phyloP scores from a whole-genome alignment of 2,329 filamentous ascomycete genomes.

The Xylogone sp. region DNA sequence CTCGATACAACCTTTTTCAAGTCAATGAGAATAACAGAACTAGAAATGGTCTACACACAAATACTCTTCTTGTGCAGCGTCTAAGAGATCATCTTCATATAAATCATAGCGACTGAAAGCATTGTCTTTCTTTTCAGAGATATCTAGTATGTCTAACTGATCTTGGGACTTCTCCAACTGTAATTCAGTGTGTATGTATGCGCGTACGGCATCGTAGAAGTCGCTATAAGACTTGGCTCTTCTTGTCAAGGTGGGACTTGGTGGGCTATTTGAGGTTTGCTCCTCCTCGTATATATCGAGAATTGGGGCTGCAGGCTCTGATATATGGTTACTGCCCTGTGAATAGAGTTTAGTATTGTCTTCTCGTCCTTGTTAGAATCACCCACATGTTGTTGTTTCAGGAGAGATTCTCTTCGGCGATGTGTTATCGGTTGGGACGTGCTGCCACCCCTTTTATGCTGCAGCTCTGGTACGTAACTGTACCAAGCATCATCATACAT shows the following conservation, averaged over 20 bases:
- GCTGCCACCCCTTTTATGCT: slow-evolving; percentile 45
- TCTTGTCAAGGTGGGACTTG: slow-evolving; percentile 59
- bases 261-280: slow-evolving; percentile 54
- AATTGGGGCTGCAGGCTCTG: slow-evolving; percentile 52
- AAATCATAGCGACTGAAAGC: slow-evolving; percentile 55
- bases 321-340: slow-evolving; percentile 46
- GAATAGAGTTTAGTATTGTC: slow-evolving; percentile 32
- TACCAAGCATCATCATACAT: slow-evolving; percentile 90
- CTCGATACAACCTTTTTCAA: slow-evolving; percentile 61
- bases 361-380: slow-evolving; percentile 18
- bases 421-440: slow-evolving; percentile 47
- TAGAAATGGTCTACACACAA: slow-evolving; percentile 48
- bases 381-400: slow-evolving; percentile 62
- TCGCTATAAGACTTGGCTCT: slow-evolving; percentile 76
- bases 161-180: slow-evolving; percentile 19
- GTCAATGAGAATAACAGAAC: slow-evolving; percentile 8
- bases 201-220: slow-evolving; percentile 62
- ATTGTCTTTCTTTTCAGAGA: slow-evolving; percentile 44
- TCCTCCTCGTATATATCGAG: slow-evolving; percentile 55
- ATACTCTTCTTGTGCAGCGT: slow-evolving; percentile 83
- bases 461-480: slow-evolving; percentile 64
- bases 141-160: slow-evolving; percentile 26
- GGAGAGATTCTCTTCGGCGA: slow-evolving; percentile 64
- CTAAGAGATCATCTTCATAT: slow-evolving; percentile 65
- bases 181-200: slow-evolving; percentile 51